These are phyloP conservation scores for Syncephalastrum monosporum DNA, from an alignment of 371 early-diverging fungal genomes.

Conservation along the genomic window DNA sequence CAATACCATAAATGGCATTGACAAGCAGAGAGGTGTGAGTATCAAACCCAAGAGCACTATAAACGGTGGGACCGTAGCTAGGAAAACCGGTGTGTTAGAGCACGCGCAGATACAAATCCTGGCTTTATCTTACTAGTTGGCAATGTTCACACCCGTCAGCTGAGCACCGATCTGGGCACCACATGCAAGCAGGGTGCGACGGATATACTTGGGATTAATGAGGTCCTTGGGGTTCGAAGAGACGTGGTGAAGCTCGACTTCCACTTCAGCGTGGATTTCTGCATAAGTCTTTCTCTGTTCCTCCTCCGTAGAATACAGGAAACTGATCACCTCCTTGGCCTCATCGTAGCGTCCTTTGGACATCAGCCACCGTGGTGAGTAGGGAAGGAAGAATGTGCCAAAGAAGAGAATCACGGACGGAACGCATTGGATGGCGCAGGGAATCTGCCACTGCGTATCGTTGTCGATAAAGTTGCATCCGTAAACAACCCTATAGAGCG, in stretches of 20 bases:
- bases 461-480: slow-evolving; percentile 20
- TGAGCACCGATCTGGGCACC: slow-evolving; percentile 45
- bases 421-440: slow-evolving; percentile 35
- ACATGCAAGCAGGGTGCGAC: slow-evolving; percentile 12
- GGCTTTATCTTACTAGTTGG: slow-evolving; percentile 45
- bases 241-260: slow-evolving; percentile 47
- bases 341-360: slow-evolving; percentile 38
- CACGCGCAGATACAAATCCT: no score
- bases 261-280: slow-evolving; percentile 40
- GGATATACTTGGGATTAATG: slow-evolving; percentile 25
- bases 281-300: slow-evolving; percentile 51
- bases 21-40: slow-evolving; percentile 12
- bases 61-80: slow-evolving; percentile 35
- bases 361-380: slow-evolving; percentile 58
- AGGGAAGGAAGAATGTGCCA: slow-evolving; percentile 49
- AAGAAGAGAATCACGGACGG: slow-evolving; percentile 37
- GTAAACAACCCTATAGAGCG: slow-evolving; percentile 30
- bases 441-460: slow-evolving; percentile 40
- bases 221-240: slow-evolving; percentile 74
- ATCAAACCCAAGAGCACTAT: slow-evolving; percentile 60
- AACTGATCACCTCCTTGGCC: slow-evolving; percentile 27
- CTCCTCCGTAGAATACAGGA: slow-evolving; percentile 30
- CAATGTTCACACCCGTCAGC: slow-evolving; percentile 53
- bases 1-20: slow-evolving; percentile 22
- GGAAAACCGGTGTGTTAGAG: slow-evolving; percentile 51